Evolutionary conservation across 352 stramenopile genomes (phyloP), one percentile per base, ranked within the genome.

Genomic region (Lagenidium sp.): DNA sequence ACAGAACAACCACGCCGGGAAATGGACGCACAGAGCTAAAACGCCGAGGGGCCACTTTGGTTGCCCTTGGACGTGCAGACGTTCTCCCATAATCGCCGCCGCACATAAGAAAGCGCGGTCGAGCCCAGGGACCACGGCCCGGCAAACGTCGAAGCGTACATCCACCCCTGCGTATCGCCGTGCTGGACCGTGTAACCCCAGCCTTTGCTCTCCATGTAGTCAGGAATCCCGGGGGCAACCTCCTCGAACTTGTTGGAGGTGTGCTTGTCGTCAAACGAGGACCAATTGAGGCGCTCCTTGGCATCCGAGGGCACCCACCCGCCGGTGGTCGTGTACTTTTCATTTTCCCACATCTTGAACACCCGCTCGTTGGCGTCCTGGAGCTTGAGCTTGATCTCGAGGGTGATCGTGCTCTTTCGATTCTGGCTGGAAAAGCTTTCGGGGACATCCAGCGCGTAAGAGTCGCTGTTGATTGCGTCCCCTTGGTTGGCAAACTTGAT

Each of bases 1-100:
- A n/a, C n/a, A n/a, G n/a, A n/a, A n/a, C n/a, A n/a, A n/a, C n/a
- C n/a, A n/a, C n/a, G n/a, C n/a, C n/a, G n/a, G n/a, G n/a, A n/a
- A n/a, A n/a, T n/a, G n/a, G n/a, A n/a, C n/a, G n/a, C n/a, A n/a
- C n/a, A n/a, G n/a, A n/a, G n/a, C n/a, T n/a, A n/a, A n/a, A n/a
- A n/a, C n/a, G n/a, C n/a, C n/a, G n/a, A n/a, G n/a, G n/a, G n/a
- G n/a, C n/a, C n/a, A n/a, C n/a, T n/a, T n/a, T n/a, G n/a, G n/a
- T n/a, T n/a, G n/a, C n/a, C n/a, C n/a, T n/a, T n/a, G n/a, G n/a
- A n/a, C 28, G 52, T 44, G 59, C 73, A 85, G 37, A 82, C 62
- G 47, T 85, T 85, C 44, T 84, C 68, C 74, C 74, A 86, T 41
- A 84, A 56, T 52, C 74, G 70, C 41, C 74, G 68, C 26, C 73